Percentiles rank a stretch among this genome's conserved stretches.
Evolutionary conservation across 2,329 filamentous ascomycete species (phyloP).

Genomic region (Botrytis paeoniae): DNA sequence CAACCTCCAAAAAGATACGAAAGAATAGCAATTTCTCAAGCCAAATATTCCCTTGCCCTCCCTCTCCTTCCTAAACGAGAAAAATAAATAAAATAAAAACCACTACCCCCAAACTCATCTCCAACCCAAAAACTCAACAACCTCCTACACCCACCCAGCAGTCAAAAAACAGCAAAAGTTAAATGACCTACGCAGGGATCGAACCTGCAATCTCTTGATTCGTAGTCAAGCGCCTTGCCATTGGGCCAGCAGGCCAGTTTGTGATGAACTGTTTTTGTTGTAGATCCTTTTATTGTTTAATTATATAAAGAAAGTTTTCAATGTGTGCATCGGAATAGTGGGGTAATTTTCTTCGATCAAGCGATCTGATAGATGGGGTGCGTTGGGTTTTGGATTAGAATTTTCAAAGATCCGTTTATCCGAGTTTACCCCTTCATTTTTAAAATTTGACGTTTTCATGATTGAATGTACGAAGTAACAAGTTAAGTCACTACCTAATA

Average conservation of each 20-base stretch:
- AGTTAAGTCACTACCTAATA: too few relatives aligned
- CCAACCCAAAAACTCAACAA: too few relatives aligned
- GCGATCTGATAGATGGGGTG: not conserved
- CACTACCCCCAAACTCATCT: too few relatives aligned
- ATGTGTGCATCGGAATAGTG: not conserved
- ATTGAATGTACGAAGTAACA: too few relatives aligned
- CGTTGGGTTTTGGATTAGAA: not conserved
- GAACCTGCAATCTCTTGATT: slow-evolving; percentile 47
- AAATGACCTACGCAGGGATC: slow-evolving; percentile 37
- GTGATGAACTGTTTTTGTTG: not conserved
- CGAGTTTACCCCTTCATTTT: slow-evolving; percentile 3
- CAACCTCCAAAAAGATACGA: not conserved
- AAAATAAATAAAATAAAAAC: too few relatives aligned
- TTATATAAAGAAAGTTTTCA: rapidly evolving
- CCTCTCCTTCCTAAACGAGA: too few relatives aligned
- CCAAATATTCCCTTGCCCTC: too few relatives aligned
- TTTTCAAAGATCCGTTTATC: not conserved
- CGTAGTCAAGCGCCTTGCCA: slow-evolving; percentile 24
- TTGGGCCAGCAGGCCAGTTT: slow-evolving; percentile 21
- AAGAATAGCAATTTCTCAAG: not conserved
- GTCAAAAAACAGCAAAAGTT: too few relatives aligned
- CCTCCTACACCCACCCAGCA: too few relatives aligned
- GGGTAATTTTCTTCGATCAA: not conserved
- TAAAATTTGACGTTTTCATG: not conserved
- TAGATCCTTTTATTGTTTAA: too few relatives aligned